Evolutionary conservation across 2,329 filamentous ascomycete genomes (phyloP).

Genomic region (Davidsoniella neocaledoniae): DNA sequence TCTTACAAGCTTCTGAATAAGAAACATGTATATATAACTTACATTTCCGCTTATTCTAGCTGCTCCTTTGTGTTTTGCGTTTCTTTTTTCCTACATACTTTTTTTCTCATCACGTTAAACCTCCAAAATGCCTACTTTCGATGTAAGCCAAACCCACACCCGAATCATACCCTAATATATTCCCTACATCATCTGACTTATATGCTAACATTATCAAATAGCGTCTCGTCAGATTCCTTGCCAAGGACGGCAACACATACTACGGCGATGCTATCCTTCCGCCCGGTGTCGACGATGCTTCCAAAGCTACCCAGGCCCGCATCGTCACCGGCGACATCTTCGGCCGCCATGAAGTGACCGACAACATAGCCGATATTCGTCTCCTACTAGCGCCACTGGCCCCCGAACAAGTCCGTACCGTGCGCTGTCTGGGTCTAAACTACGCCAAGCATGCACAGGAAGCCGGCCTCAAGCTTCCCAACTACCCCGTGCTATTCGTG

Average conservation of each 20-base stretch:
- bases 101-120: not conserved
- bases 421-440: slow-evolving; percentile 55
- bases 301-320: slow-evolving; percentile 41
- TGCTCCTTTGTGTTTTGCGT: too few species aligned
- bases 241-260: slow-evolving; percentile 50
- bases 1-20: too few species aligned
- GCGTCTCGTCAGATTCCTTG: slow-evolving; percentile 59
- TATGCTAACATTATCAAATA: slow-evolving; percentile 18
- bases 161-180: too few species aligned
- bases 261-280: slow-evolving; percentile 62
- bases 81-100: not conserved
- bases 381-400: slow-evolving; percentile 47
- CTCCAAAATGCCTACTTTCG: not conserved
- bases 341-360: slow-evolving; percentile 44
- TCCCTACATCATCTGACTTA: not conserved
- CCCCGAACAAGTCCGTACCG: slow-evolving; percentile 44
- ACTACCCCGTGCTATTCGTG: slow-evolving; percentile 52
- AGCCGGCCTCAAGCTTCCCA: slow-evolving; percentile 45
- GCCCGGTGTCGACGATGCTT: slow-evolving; percentile 39
- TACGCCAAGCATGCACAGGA: slow-evolving; percentile 57
- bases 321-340: slow-evolving; percentile 52
- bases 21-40: too few species aligned
- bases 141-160: not conserved
- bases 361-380: slow-evolving; percentile 38
- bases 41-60: too few species aligned